Percentiles rank a stretch among this genome's conserved stretches.
Evolutionary conservation across 768 basidiomycete species (phyloP).

Genomic region (Agaricus blazei): DNA sequence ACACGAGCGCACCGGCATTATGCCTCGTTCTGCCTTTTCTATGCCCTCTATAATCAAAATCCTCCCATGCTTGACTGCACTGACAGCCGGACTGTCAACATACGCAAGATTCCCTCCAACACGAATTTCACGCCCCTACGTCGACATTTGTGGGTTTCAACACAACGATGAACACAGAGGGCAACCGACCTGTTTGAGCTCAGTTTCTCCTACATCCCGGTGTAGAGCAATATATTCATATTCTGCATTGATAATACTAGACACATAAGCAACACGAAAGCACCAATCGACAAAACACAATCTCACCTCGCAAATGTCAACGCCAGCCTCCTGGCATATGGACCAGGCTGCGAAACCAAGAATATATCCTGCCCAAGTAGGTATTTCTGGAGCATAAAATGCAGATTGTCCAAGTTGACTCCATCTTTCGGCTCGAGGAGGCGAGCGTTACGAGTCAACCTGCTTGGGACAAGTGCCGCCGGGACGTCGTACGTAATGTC

Average conservation of each 20-base stretch:
- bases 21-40: conserved; percentile 68
- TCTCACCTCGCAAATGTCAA: conserved; percentile 57
- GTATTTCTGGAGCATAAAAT: conserved; percentile 66
- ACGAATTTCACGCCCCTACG: conserved; percentile 55
- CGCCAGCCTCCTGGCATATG: conserved; percentile 57
- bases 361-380: conserved; percentile 65
- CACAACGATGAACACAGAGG: neutral
- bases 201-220: conserved; percentile 67
- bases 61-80: conserved; percentile 61
- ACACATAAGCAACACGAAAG: neutral
- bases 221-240: conserved; percentile 67
- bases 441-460: conserved; percentile 39
- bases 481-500: conserved; percentile 53
- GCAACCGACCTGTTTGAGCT: conserved; percentile 52
- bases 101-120: conserved; percentile 59
- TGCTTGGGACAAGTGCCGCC: conserved; percentile 38
- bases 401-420: conserved; percentile 51
- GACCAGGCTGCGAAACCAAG: conserved; percentile 61
- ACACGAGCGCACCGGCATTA: conserved; percentile 53
- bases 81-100: conserved; percentile 62
- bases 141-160: neutral
- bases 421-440: conserved; percentile 48
- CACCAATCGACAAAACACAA: neutral
- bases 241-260: conserved; percentile 56
- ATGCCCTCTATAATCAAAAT: conserved; percentile 65